These are phyloP conservation scores for Magnolia officinalis DNA, from an alignment of 164 flowering plant species.

Conservation along the genomic window DNA sequence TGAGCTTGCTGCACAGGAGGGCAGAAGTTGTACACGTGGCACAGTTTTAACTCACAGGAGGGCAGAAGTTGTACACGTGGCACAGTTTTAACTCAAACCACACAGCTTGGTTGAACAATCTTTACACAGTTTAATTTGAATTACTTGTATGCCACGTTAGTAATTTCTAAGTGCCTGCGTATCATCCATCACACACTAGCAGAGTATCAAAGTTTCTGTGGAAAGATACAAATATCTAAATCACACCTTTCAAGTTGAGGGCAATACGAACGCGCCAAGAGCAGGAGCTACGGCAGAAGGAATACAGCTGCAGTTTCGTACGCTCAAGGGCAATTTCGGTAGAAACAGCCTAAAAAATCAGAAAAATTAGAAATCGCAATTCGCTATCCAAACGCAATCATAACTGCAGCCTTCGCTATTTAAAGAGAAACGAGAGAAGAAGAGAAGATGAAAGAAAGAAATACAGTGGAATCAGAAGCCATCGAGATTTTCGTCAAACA, in stretches of 20 bases:
- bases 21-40: no score
- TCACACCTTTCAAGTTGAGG: slow-evolving; percentile 61
- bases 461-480: background rate
- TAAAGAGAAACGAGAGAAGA: background rate
- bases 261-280: slow-evolving; percentile 66
- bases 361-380: background rate
- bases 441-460: background rate
- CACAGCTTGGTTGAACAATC: background rate
- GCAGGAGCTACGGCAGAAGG: slow-evolving; percentile 69
- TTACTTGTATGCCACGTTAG: no score
- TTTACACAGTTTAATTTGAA: no score
- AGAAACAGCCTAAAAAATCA: background rate
- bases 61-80: no score
- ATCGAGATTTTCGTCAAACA: background rate
- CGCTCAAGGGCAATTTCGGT: background rate
- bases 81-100: no score
- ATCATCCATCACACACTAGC: no score
- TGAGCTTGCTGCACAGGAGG: no score
- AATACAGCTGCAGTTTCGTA: slow-evolving; percentile 55
- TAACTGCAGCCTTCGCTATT: background rate
- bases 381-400: no score
- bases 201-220: no score
- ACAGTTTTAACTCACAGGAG: no score
- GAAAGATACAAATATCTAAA: background rate
- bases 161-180: no score